phyloP scores from a whole-genome alignment of 2,329 filamentous ascomycete genomes.

The Penicillium sp. region DNA sequence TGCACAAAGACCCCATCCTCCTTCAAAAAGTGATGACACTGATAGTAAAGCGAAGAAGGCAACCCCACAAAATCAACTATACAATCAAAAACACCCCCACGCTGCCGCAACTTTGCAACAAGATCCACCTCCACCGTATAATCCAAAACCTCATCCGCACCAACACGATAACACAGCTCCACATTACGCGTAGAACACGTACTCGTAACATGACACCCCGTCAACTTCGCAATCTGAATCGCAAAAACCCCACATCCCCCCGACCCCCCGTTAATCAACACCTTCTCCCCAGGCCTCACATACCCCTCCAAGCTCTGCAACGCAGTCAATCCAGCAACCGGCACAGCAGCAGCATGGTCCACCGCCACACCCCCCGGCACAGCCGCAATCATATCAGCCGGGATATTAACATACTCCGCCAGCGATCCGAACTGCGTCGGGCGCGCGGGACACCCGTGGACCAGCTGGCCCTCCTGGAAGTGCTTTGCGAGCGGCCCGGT shows the following conservation, averaged over 20 bases:
- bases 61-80: conserved; percentile 60
- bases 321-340: conserved; percentile 50
- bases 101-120: conserved; percentile 46
- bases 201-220: conserved; percentile 59
- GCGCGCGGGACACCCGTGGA: conserved; percentile 44
- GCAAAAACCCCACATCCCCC: conserved; percentile 61
- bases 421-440: conserved; percentile 45
- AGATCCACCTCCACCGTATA: conserved; percentile 54
- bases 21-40: conserved; percentile 53
- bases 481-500: conserved; percentile 30
- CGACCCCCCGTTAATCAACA: conserved; percentile 65
- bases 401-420: conserved; percentile 44
- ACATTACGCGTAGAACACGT: conserved; percentile 60
- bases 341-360: conserved; percentile 46
- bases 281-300: conserved; percentile 52
- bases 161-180: conserved; percentile 57
- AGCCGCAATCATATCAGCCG: conserved; percentile 33
- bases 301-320: conserved; percentile 51
- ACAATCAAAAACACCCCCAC: conserved; percentile 52
- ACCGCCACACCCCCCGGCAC: conserved; percentile 47
- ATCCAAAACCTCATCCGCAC: conserved; percentile 64
- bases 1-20: conserved; percentile 54
- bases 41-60: conserved; percentile 53
- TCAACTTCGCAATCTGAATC: conserved; percentile 62
- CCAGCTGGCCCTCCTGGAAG: conserved; percentile 44